Conservation (phyloP, 129 eudicot genomes). For the Flaveria sonorensis region DNA sequence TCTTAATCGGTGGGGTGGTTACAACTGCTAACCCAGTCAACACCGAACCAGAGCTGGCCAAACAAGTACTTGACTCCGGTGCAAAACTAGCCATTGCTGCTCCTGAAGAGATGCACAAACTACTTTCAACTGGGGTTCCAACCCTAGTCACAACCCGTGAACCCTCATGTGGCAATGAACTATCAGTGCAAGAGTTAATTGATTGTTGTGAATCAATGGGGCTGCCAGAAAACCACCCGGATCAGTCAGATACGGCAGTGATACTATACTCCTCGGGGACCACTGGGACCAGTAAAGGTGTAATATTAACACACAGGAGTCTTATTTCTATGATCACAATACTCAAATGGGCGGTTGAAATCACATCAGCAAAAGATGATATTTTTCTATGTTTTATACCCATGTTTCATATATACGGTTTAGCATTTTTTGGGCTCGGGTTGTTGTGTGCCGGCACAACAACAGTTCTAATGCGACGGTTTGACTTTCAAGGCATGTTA, state of each 20-base stretch:
- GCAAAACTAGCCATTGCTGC: conserved; percentile 60
- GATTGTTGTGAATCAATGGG: conserved; percentile 42
- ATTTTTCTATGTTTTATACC: conserved; percentile 70
- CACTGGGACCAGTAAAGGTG: conserved; percentile 80
- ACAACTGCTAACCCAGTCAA: conserved; percentile 76
- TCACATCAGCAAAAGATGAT: conserved; percentile 48
- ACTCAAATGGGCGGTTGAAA: conserved; percentile 54
- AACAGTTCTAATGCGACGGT: conserved; percentile 54
- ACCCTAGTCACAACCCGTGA: conserved; percentile 44
- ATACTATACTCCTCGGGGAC: conserved; percentile 77
- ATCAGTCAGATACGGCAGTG: conserved; percentile 68
- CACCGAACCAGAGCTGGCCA: conserved; percentile 53
- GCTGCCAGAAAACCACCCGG: conserved; percentile 34
- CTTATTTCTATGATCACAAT: conserved; percentile 44
- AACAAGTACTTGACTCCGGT: conserved; percentile 66
- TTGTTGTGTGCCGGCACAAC: conserved; percentile 53
- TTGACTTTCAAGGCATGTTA: conserved; percentile 64
- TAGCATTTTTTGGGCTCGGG: conserved; percentile 62
- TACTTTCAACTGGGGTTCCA: conserved; percentile 46
- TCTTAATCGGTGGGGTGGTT: conserved; percentile 61
- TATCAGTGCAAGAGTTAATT: conserved; percentile 55
- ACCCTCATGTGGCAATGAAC: conserved; percentile 24
- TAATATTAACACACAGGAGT: conserved; percentile 57
- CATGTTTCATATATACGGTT: conserved; percentile 74
- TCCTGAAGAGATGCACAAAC: conserved; percentile 52